A percentile compares a stretch with the other conserved stretches of the same genome.
phyloP scores from a whole-genome alignment of 495 filamentous ascomycete species.

The Xylaria bambusicola region DNA sequence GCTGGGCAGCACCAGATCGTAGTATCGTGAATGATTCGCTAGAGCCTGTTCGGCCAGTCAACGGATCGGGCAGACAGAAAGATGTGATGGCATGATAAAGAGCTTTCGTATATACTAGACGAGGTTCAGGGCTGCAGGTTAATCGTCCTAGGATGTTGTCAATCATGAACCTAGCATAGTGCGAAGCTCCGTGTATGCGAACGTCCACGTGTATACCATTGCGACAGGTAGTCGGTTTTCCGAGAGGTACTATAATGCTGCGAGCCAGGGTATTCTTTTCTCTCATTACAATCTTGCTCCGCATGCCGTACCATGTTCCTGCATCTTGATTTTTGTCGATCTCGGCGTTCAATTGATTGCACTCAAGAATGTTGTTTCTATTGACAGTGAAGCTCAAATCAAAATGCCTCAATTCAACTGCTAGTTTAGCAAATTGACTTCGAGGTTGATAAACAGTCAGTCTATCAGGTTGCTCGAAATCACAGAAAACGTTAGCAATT shows the following conservation, averaged over 20 bases:
- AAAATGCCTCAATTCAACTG: conserved; percentile 37
- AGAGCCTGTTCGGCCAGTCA: conserved; percentile 61
- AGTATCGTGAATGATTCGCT: conserved; percentile 59
- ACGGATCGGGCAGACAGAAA: conserved; percentile 55
- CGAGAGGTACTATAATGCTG: conserved; percentile 44
- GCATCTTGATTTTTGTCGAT: conserved; percentile 55
- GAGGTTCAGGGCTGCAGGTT: conserved; percentile 46
- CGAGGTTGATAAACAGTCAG: conserved; percentile 40
- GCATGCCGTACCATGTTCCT: conserved; percentile 54
- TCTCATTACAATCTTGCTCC: conserved; percentile 48
- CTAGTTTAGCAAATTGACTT: conserved; percentile 19
- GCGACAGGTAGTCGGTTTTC: conserved; percentile 17
- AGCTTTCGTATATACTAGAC: conserved; percentile 52
- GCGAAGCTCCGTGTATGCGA: conserved; percentile 12
- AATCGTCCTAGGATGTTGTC: conserved; percentile 52
- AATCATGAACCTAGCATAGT: conserved; percentile 49
- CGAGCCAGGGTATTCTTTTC: conserved; percentile 32
- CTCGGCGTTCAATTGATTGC: conserved; percentile 39
- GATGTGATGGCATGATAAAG: conserved; percentile 63
- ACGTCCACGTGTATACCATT: conserved; percentile 38
- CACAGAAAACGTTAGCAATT: conserved; percentile 37
- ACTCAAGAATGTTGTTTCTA: conserved; percentile 41
- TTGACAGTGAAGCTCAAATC: conserved; percentile 45
- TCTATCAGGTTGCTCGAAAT: conserved; percentile 35
- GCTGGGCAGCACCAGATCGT: conserved; percentile 48